Conservation (phyloP, 139 green algal genomes). For the Chlamydomonas sp. region DNA sequence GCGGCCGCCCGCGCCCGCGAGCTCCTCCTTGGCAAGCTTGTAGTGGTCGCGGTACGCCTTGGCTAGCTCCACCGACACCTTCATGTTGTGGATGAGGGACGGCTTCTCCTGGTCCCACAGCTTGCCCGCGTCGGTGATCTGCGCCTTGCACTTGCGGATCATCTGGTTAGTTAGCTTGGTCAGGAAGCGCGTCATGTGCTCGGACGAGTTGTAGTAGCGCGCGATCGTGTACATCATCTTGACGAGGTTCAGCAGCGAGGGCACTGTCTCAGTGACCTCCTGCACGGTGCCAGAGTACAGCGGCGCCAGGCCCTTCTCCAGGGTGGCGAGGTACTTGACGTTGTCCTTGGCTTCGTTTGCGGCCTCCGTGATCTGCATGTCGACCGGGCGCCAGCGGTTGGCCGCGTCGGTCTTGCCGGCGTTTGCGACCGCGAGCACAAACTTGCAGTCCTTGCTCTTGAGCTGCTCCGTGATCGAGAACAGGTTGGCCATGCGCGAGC, state of each 20-base stretch:
- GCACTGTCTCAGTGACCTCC: constrained; percentile 68
- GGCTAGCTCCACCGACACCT: constrained; percentile 48
- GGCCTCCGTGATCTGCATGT: constrained; percentile 72
- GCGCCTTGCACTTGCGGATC: constrained; percentile 62
- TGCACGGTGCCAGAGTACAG: constrained; percentile 58
- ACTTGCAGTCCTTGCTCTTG: constrained; percentile 60
- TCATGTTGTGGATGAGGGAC: constrained; percentile 62
- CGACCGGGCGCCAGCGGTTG: constrained; percentile 73
- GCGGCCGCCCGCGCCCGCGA: constrained; percentile 47
- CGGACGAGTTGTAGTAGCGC: constrained; percentile 75
- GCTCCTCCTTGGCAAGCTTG: constrained; percentile 45
- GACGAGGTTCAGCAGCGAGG: constrained; percentile 69
- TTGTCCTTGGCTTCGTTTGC: constrained; percentile 89
- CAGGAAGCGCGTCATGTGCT: constrained; percentile 78
- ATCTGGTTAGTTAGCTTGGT: constrained; percentile 70
- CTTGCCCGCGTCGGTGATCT: constrained; percentile 48
- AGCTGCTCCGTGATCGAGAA: constrained; percentile 80
- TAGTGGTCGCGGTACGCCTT: constrained; percentile 67
- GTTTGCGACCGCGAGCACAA: constrained; percentile 65
- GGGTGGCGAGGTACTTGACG: constrained; percentile 82
- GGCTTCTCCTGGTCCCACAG: constrained; percentile 27
- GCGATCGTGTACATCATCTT: constrained; percentile 82
- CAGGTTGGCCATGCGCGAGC: constrained; percentile 68
- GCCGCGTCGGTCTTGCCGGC: constrained; percentile 45
- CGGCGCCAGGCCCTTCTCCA: constrained; percentile 77